phyloP scores from a whole-genome alignment of 2,329 filamentous ascomycete species.

The Diaporthe aspalathi region DNA sequence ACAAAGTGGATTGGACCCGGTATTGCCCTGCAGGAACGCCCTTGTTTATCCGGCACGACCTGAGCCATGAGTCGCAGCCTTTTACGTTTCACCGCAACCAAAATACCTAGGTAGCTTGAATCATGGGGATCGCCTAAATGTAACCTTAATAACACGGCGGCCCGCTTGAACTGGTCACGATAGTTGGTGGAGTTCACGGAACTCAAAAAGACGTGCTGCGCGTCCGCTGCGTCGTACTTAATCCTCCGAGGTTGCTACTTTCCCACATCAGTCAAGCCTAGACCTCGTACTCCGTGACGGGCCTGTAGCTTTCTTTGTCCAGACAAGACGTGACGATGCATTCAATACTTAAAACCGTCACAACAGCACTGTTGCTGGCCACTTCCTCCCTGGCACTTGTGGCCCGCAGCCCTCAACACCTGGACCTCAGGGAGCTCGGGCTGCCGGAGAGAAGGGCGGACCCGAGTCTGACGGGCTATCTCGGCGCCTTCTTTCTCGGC shows the following conservation, averaged over 20 bases:
- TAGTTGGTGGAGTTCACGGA: conserved; percentile 8
- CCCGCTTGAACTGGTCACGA: conserved; percentile 22
- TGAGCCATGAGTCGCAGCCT: neutral
- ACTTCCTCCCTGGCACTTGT: conserved; percentile 20
- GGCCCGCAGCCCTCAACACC: conserved; percentile 13
- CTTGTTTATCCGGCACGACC: conserved; percentile 18
- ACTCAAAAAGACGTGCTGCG: conserved; percentile 4
- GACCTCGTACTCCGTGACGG: neutral
- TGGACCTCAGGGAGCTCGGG: conserved; percentile 38
- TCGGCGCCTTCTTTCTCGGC: conserved; percentile 66
- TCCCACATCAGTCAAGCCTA: too few relatives aligned
- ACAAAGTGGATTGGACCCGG: neutral
- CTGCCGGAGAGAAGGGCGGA: conserved; percentile 49
- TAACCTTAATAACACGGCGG: conserved; percentile 3
- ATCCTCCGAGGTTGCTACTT: neutral
- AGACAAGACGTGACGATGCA: conserved; percentile 18
- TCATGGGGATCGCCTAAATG: conserved; percentile 24
- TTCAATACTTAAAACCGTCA: neutral
- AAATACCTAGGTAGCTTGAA: conserved; percentile 21
- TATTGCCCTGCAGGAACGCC: conserved; percentile 13
- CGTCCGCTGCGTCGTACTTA: neutral
- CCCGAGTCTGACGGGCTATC: conserved; percentile 59
- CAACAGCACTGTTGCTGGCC: conserved; percentile 28
- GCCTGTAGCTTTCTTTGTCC: neutral
- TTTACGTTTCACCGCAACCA: neutral